phyloP scores from a whole-genome alignment of 2,329 filamentous ascomycete species.

The Trichoderma semiorbis region DNA sequence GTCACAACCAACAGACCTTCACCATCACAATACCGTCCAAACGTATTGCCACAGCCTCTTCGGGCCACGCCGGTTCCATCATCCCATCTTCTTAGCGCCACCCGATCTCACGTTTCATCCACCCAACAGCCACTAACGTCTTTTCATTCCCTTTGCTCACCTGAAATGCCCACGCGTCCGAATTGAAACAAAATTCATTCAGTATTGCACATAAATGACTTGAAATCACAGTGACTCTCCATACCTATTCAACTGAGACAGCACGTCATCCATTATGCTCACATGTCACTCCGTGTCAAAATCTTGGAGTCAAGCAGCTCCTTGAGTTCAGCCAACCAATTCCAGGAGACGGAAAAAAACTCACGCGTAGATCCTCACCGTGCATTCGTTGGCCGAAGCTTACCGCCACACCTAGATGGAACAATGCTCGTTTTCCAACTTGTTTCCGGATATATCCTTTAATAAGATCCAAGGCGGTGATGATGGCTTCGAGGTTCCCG shows the following conservation, averaged over 20 bases:
- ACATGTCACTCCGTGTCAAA: background rate
- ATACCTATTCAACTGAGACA: background rate
- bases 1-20: background rate
- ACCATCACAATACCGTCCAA: background rate
- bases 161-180: background rate
- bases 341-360: background rate
- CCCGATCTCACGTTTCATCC: background rate
- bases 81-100: background rate
- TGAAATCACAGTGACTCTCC: background rate
- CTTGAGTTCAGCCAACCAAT: background rate
- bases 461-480: background rate
- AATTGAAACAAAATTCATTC: background rate
- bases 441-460: background rate
- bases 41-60: background rate
- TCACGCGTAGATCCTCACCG: background rate
- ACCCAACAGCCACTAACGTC: background rate
- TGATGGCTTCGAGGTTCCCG: background rate
- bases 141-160: background rate
- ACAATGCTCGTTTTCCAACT: background rate
- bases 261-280: background rate
- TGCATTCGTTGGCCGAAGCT: background rate
- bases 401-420: background rate
- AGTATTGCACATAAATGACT: background rate
- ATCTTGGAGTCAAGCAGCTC: background rate
- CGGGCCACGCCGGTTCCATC: background rate